Conservation (phyloP, 371 early-diverging fungal species). For the Lichtheimia ornata region DNA sequence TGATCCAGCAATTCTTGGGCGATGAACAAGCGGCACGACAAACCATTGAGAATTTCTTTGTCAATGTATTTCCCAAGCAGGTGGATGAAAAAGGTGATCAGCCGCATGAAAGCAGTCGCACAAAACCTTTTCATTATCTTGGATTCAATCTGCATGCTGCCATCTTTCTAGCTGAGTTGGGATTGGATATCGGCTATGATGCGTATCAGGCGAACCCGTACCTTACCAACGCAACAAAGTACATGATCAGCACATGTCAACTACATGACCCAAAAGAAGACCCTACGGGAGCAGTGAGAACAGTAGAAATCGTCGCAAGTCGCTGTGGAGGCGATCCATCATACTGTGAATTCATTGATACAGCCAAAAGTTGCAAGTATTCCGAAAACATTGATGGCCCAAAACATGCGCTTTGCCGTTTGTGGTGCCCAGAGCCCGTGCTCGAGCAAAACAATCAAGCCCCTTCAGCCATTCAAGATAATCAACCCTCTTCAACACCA, state of each 20-base stretch:
- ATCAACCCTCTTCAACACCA: too few species aligned
- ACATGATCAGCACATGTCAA: slow-evolving; percentile 15
- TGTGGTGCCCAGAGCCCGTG: slow-evolving; percentile 22
- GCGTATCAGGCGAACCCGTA: slow-evolving; percentile 15
- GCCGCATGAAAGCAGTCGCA: slow-evolving; percentile 33
- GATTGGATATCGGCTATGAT: slow-evolving; percentile 4
- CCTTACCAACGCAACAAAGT: slow-evolving; percentile 17
- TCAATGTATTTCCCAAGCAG: slow-evolving; percentile 21
- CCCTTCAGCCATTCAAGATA: too few species aligned
- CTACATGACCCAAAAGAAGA: slow-evolving; percentile 21
- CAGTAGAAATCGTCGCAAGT: slow-evolving; percentile 21
- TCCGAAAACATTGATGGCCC: slow-evolving; percentile 30
- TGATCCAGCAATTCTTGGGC: slow-evolving; percentile 27
- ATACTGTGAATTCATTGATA: slow-evolving; percentile 19
- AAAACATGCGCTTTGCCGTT: slow-evolving; percentile 25
- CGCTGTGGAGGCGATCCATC: slow-evolving; percentile 9
- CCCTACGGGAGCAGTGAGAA: slow-evolving; percentile 32
- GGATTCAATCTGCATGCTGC: slow-evolving; percentile 46
- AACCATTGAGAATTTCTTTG: slow-evolving; percentile 18
- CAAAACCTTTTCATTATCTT: slow-evolving; percentile 42
- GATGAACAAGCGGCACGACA: slow-evolving; percentile 1
- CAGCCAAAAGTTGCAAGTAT: slow-evolving; percentile 19
- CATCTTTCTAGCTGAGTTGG: slow-evolving; percentile 28
- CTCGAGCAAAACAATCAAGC: too few species aligned
- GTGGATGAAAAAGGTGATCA: slow-evolving; percentile 41